Evolutionary conservation across 2,329 filamentous ascomycete species (phyloP), one percentile per base, ranked within the genome.

Genomic region (Stachybotrys echinatus): DNA sequence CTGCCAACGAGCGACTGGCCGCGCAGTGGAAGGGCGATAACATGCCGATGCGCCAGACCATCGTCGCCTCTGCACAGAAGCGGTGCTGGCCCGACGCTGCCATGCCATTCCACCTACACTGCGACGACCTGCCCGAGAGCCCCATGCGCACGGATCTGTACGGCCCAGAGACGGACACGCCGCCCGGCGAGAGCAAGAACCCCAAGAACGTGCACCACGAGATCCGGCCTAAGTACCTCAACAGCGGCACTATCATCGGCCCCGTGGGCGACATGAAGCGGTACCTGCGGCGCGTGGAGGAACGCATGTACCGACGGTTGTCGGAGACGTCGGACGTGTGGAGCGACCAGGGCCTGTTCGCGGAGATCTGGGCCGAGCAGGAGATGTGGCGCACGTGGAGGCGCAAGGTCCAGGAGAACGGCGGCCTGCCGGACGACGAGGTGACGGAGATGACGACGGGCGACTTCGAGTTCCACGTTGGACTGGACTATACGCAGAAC

Each of bases 331-430:
- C 50, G 5, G 45, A 56, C 6, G 52, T 66, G 1, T 55, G 53
- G 12, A 61, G 63, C 18, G 64, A 67, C 27, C 64, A 67, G 45
- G 63, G 62, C 12, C 53, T 67, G 14, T 60, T 65, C 20, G 62
- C 58, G n/a, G 58, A 65, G 44, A 54, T 67, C 0, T 63, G 65
- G 43, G 62, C 61, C 3, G 62, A 65, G 42, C 59, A 61, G 43
- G 55, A 61, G 23, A 45, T 55, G 7, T 61, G 58, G 58, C 53
- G 58, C 4, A 47, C 44, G 1, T 51, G 45, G 45, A 19, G 50
- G 0, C 44, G 48, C 2, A 37, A 22, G 2, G 40, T 43, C n/a
- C 45, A 23, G 5, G 31, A 18, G 17, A 34, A 19, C 1, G 10
- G 6, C 8, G 43, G 1, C 23, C 19, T 31, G 18, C 14, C 12